Evolutionary conservation across 192 early-diverging fungal genomes (phyloP), one percentile per base, ranked within the genome.

Genomic region (Diversispora eburnea): DNA sequence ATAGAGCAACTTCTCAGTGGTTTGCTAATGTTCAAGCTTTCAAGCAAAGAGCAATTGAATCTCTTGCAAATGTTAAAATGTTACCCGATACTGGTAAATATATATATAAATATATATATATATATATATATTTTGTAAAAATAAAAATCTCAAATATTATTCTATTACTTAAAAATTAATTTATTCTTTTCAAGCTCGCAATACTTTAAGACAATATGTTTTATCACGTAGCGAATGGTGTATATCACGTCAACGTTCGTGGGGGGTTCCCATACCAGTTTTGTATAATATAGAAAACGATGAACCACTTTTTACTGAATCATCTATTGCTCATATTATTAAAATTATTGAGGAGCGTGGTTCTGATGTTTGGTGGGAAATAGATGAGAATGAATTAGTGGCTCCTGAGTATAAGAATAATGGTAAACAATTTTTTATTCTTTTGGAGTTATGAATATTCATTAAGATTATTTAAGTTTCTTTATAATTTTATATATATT

Each of bases 211-310:
- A 70, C 81, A 84, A 43, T 93, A 90, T 82, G 85, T 88, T 19
- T 76, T 83, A 8, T 88, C 88, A 8, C 80, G 92, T 33, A 86
- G 83, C 42, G 92, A 93, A 79, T 93, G 92, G 92, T 93, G 91
- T 77, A 92, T 93, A 54, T 93, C 92, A 42, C 84, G 92, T 15
- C 92, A 93, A 78, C 82, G 91, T 22, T 84, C 89, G 8, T 93
- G 92, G 92, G 92, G 92, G 33, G 91, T 93, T 7, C 91, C 92
- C 2, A 93, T 92, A 55, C 92, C 92, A 0, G 92, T 90, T 4
- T 62, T 93, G 17, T 93, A 92, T 72, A 82, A 92, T 49, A 63
- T 74, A 5, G 80, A 78, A 48, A 87, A 83, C 0, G 88, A 86
- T 45, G 83, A 88, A 49, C 87, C 90, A 1, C 70, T 93, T 39